phyloP scores from a whole-genome alignment of 2,329 filamentous ascomycete genomes.

The Fusarium anthophilum region DNA sequence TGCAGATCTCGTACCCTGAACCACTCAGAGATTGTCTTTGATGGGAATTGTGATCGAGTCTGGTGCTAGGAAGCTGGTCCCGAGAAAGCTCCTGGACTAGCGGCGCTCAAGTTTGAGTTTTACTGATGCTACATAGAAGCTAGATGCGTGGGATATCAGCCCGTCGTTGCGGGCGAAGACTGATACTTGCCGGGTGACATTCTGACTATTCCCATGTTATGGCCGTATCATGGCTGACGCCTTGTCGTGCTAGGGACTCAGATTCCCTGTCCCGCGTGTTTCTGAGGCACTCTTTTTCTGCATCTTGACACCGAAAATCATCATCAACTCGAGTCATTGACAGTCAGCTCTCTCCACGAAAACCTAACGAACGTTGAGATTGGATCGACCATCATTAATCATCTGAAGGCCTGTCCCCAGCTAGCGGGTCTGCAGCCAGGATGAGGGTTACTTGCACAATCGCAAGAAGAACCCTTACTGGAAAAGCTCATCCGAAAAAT shows the following conservation, averaged over 20 bases:
- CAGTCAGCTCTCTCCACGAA: background rate
- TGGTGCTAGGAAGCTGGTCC: background rate
- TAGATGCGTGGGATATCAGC: slow-evolving; percentile 16
- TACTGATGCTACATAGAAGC: slow-evolving; percentile 2
- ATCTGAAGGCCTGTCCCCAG: slow-evolving; percentile 13
- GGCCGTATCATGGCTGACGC: background rate
- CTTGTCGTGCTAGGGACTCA: background rate
- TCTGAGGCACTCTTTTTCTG: background rate
- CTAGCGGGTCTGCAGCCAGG: slow-evolving; percentile 1
- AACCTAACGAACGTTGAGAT: slow-evolving; percentile 32
- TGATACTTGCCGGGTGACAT: slow-evolving; percentile 1
- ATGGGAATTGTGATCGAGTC: slow-evolving; percentile 7
- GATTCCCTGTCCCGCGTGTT: background rate
- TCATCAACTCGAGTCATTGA: slow-evolving; percentile 19
- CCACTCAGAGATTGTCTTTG: slow-evolving; percentile 1
- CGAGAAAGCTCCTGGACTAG: slow-evolving; percentile 5
- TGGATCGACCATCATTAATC: slow-evolving; percentile 4
- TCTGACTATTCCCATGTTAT: slow-evolving; percentile 12
- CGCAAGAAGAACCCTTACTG: slow-evolving; percentile 18
- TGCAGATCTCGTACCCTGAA: slow-evolving; percentile 4
- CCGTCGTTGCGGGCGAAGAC: slow-evolving; percentile 18
- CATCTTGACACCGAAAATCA: background rate
- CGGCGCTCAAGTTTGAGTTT: slow-evolving; percentile 31
- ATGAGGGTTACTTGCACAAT: slow-evolving; percentile 3
- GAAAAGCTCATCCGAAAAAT: slow-evolving; percentile 26